phyloP scores from a whole-genome alignment of 495 filamentous ascomycete species.

The Daldinia decipiens region DNA sequence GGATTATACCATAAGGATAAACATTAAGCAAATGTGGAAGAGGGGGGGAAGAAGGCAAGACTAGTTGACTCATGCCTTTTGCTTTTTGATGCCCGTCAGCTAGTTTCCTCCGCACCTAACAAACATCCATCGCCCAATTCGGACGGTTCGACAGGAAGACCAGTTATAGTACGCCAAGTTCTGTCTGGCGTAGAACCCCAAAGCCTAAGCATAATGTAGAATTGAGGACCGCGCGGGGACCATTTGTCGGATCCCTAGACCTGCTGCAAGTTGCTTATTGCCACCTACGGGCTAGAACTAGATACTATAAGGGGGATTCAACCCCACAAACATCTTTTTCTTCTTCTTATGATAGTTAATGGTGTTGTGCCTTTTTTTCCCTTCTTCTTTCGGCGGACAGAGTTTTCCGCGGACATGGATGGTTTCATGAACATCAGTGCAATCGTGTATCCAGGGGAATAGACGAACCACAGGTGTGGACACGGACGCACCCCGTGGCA shows the following conservation, averaged over 20 bases:
- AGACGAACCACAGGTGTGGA: constrained; percentile 42
- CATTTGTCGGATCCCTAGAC: constrained; percentile 20
- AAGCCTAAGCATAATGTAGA: constrained; percentile 25
- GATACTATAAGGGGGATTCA: constrained; percentile 19
- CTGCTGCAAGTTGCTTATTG: constrained; percentile 4
- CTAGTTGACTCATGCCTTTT: constrained; percentile 4
- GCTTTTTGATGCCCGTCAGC: constrained; percentile 23
- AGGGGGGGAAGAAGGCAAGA: constrained; percentile 19
- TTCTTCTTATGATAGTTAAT: constrained; percentile 27
- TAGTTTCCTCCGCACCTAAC: constrained; percentile 23
- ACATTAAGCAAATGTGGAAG: constrained; percentile 14
- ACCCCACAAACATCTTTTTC: constrained; percentile 2
- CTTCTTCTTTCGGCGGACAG: constrained; percentile 17
- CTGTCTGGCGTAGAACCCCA: constrained; percentile 41
- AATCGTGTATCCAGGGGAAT: constrained; percentile 40
- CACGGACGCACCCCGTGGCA: constrained; percentile 40
- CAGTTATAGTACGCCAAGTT: constrained; percentile 37
- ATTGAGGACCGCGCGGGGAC: constrained; percentile 33
- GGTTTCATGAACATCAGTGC: constrained; percentile 22
- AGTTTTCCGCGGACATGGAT: constrained; percentile 34
- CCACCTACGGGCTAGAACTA: neutral
- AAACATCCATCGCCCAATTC: constrained; percentile 21
- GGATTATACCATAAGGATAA: constrained; percentile 18
- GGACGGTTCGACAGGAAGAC: constrained; percentile 24
- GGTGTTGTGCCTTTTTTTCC: constrained; percentile 18